Percentiles rank a stretch among this genome's conserved stretches.
These are phyloP conservation scores for Tolypocladium ovalisporum DNA, from an alignment of 2,329 filamentous ascomycete genomes.

Conservation along the genomic window DNA sequence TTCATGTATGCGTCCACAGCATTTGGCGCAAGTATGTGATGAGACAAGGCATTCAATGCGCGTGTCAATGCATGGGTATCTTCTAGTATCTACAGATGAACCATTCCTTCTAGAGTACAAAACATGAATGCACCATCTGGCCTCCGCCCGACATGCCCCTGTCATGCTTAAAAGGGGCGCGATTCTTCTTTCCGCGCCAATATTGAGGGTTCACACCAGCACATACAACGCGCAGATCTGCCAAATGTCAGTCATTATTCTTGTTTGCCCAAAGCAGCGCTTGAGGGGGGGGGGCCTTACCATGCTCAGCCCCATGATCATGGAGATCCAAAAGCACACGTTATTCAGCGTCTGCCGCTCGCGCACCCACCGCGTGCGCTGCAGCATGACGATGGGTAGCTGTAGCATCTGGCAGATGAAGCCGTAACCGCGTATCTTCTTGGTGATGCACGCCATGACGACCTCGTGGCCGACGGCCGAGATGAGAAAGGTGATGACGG, in stretches of 20 bases:
- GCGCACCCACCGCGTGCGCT: constrained; percentile 67
- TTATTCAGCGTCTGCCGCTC: constrained; percentile 74
- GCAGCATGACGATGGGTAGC: constrained; percentile 86
- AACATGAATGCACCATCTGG: not conserved
- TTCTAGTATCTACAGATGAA: not conserved
- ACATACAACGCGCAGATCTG: constrained; percentile 46
- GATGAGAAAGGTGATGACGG: constrained; percentile 83
- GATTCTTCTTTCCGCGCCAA: not conserved
- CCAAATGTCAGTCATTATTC: constrained; percentile 6
- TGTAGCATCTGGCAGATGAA: constrained; percentile 95
- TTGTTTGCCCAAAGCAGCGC: not conserved
- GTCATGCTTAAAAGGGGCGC: not conserved
- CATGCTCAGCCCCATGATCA: constrained; percentile 77
- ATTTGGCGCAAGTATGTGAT: not conserved
- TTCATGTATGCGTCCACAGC: too few species aligned
- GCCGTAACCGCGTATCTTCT: constrained; percentile 90
- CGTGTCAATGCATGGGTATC: not conserved
- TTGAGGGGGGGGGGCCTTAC: constrained; percentile 35
- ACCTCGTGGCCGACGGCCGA: constrained; percentile 86
- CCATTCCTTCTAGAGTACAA: not conserved
- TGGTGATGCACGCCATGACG: constrained; percentile 95
- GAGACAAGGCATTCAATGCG: not conserved
- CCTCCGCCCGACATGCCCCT: not conserved
- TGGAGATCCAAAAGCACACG: constrained; percentile 81
- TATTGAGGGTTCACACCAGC: not conserved